Percentiles rank a stretch among this genome's conserved stretches.
Evolutionary conservation across 140 eudicot genomes (phyloP).

Genomic region (Flaveria floridana): DNA sequence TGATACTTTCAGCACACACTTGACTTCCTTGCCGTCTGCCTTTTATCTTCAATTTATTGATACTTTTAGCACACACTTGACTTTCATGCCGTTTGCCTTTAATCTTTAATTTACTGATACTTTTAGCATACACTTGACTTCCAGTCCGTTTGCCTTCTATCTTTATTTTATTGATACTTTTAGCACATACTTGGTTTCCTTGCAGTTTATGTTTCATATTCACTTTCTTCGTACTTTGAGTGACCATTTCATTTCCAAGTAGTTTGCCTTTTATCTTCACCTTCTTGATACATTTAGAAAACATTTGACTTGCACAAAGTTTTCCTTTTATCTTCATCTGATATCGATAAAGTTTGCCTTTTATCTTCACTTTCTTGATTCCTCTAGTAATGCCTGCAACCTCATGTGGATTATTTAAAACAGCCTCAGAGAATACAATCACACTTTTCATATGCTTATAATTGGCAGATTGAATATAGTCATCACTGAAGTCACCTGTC

Average conservation of each 20-base stretch:
- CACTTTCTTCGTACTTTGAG: constrained; percentile 16
- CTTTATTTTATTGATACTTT: not conserved
- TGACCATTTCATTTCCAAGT: not conserved
- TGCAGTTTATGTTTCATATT: not conserved
- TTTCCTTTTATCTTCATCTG: not conserved
- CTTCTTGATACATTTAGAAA: constrained; percentile 13
- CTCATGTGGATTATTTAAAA: not conserved
- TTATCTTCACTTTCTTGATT: not conserved
- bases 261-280: constrained; percentile 15
- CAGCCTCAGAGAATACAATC: not conserved
- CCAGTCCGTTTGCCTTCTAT: not conserved
- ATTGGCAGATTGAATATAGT: constrained; percentile 12
- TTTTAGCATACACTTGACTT: not conserved
- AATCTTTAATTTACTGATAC: not conserved
- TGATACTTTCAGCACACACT: not conserved
- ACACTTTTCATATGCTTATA: not conserved
- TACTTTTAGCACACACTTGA: not conserved
- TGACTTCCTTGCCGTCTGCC: not conserved
- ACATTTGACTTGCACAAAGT: not conserved
- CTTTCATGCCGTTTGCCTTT: not conserved
- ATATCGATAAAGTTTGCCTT: not conserved
- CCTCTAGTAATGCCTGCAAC: constrained; percentile 10
- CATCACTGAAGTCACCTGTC: constrained; percentile 6
- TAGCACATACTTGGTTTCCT: not conserved
- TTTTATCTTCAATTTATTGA: constrained; percentile 4